These are phyloP conservation scores for Silene conica DNA, from an alignment of 148 eudicot species.

Conservation along the genomic window DNA sequence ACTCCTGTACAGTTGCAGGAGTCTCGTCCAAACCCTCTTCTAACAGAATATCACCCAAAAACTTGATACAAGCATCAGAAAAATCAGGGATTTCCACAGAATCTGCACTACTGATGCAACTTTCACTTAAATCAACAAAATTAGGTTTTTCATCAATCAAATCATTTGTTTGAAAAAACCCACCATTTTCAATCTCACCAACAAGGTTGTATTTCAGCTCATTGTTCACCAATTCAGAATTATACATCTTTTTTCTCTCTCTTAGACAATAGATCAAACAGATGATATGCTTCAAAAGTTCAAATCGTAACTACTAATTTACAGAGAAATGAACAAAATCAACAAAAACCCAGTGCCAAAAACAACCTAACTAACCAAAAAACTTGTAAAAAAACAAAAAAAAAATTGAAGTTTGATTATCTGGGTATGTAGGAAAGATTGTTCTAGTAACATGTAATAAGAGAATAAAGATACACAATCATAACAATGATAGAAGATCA, in stretches of 20 bases:
- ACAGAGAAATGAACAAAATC: background rate
- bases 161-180: conserved; percentile 16
- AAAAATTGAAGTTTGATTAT: background rate
- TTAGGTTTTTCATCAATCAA: conserved; percentile 17
- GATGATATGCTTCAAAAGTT: background rate
- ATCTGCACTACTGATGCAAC: conserved; percentile 18
- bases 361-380: background rate
- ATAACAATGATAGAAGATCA: background rate
- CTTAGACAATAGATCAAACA: conserved; percentile 24
- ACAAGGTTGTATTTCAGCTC: conserved; percentile 14
- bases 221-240: conserved; percentile 21
- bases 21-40: conserved; percentile 47
- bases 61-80: conserved; percentile 46
- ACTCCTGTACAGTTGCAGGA: conserved; percentile 40
- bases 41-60: conserved; percentile 49
- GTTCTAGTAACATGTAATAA: background rate
- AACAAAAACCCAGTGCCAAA: background rate
- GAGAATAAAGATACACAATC: background rate
- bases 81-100: conserved; percentile 30
- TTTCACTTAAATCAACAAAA: conserved; percentile 21
- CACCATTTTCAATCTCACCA: conserved; percentile 12
- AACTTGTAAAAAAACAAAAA: background rate
- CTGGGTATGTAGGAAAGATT: background rate
- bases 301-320: background rate
- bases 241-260: conserved; percentile 21